phyloP scores from a whole-genome alignment of 352 stramenopile genomes.

The Phytophthora pluvialis region DNA sequence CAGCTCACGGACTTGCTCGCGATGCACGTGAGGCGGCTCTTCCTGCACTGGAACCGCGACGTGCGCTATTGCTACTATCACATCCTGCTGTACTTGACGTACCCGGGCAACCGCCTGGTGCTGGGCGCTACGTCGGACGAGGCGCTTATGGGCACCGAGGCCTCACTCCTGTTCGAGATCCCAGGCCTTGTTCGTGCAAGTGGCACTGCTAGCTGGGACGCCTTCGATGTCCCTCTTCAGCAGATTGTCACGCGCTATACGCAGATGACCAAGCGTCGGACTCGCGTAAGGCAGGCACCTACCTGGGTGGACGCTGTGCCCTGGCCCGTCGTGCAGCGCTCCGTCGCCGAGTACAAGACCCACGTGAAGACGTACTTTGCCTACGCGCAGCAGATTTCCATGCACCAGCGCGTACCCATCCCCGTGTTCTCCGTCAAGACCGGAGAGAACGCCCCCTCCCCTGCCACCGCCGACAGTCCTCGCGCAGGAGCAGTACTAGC shows the following conservation, averaged over 20 bases:
- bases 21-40: conserved; percentile 61
- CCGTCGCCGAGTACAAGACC: conserved; percentile 70
- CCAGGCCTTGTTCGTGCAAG: conserved; percentile 57
- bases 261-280: conserved; percentile 46
- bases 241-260: conserved; percentile 60
- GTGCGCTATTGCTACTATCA: conserved; percentile 88
- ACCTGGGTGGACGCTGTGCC: conserved; percentile 57
- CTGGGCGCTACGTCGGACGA: conserved; percentile 78
- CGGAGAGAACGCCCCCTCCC: conserved; percentile 23
- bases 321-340: conserved; percentile 50
- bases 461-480: conserved; percentile 10
- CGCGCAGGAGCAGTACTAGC: conserved; percentile 32
- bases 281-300: conserved; percentile 14
- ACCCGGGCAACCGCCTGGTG: conserved; percentile 76
- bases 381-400: conserved; percentile 58
- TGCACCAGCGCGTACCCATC: conserved; percentile 72
- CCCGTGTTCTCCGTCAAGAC: conserved; percentile 61
- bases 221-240: conserved; percentile 64
- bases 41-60: conserved; percentile 87
- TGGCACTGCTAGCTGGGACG: conserved; percentile 55
- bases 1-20: conserved; percentile 58
- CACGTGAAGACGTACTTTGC: conserved; percentile 77
- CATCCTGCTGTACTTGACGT: conserved; percentile 82
- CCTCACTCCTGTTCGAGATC: conserved; percentile 73
- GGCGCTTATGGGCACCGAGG: conserved; percentile 68